Conservation (phyloP, 805 yeast species). For the Candida incommunis region DNA sequence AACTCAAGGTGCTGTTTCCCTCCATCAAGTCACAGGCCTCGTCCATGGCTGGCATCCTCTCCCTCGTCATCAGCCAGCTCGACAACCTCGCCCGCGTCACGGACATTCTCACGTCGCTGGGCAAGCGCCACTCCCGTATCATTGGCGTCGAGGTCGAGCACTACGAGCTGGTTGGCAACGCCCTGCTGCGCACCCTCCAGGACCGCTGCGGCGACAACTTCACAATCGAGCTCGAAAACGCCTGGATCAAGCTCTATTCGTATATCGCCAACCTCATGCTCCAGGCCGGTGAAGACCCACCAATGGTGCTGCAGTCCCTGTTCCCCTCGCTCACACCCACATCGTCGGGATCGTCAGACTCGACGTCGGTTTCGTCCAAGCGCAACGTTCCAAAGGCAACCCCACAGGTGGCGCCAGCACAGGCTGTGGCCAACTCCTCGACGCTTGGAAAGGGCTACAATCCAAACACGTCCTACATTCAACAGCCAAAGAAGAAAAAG, state of each 20-base stretch:
- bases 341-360: constrained; percentile 3
- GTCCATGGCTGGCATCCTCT: constrained; percentile 65
- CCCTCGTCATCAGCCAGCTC: constrained; percentile 49
- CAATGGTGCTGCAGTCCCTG: constrained; percentile 8
- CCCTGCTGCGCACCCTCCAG: constrained; percentile 14
- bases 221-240: constrained; percentile 16
- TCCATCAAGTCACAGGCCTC: constrained; percentile 67
- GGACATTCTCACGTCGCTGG: constrained; percentile 46
- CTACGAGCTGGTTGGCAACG: constrained; percentile 17
- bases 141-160: constrained; percentile 43
- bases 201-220: constrained; percentile 15
- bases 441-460: constrained; percentile 5
- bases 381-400: not conserved
- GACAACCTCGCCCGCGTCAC: constrained; percentile 45
- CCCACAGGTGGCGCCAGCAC: not conserved
- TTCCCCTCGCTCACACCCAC: constrained; percentile 9
- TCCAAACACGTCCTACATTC: constrained; percentile 7
- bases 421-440: constrained; percentile 2
- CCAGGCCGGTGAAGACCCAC: constrained; percentile 22
- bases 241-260: constrained; percentile 19
- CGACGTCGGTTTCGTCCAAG: constrained; percentile 1
- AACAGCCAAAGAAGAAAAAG: constrained; percentile 4
- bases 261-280: constrained; percentile 17
- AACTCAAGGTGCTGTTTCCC: constrained; percentile 53
- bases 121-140: constrained; percentile 63